phyloP scores from a whole-genome alignment of 1,284 basidiomycete genomes.

The Ustilago nuda region DNA sequence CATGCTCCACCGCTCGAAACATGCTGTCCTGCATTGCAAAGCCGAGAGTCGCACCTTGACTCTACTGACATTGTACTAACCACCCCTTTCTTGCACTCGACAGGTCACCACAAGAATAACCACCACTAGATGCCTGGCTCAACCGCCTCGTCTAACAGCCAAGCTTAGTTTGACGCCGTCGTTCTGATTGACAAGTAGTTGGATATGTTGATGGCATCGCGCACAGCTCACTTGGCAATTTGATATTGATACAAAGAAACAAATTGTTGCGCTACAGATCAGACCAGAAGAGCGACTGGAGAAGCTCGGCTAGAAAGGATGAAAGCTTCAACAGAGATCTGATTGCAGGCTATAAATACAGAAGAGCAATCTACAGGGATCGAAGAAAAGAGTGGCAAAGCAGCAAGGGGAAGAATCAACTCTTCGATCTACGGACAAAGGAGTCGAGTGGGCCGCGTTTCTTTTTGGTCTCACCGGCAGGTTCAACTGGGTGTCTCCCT shows the following conservation, averaged over 20 bases:
- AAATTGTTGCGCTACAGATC: neutral
- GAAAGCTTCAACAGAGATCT: neutral
- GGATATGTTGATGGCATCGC: neutral
- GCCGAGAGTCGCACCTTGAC: neutral
- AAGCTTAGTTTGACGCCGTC: neutral
- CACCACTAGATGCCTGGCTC: constrained; percentile 43
- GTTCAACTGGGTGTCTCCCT: neutral
- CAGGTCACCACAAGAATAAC: constrained; percentile 61
- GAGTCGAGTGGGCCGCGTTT: constrained; percentile 45
- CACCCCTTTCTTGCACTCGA: neutral
- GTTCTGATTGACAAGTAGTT: neutral
- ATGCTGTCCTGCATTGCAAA: neutral
- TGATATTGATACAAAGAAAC: constrained; percentile 10
- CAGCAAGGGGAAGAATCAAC: neutral
- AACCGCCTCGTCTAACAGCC: constrained; percentile 1
- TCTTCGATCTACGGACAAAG: constrained; percentile 27
- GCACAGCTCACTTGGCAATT: constrained; percentile 10
- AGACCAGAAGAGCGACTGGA: neutral
- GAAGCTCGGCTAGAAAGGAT: neutral
- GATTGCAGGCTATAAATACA: constrained; percentile 12
- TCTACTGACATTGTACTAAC: constrained; percentile 3
- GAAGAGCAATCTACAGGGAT: neutral
- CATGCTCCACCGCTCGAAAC: neutral
- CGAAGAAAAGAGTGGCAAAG: neutral
- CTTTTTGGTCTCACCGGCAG: constrained; percentile 5